Conservation (phyloP, 2,329 filamentous ascomycete species). For the Penicillium thymicola region DNA sequence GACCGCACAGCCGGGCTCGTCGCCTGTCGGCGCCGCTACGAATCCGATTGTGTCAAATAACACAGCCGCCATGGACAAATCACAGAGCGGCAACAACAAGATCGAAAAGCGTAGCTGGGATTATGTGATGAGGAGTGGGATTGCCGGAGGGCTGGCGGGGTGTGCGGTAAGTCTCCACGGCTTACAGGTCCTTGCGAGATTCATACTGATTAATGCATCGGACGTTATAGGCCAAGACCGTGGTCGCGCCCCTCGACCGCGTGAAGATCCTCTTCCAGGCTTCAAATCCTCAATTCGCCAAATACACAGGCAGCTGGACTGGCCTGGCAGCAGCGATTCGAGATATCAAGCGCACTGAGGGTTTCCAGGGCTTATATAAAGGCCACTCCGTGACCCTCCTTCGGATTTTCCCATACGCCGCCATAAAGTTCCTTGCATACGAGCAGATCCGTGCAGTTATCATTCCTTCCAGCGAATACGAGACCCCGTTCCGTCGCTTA, state of each 20-base stretch:
- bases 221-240: conserved; percentile 73
- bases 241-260: conserved; percentile 91
- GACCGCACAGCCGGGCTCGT: conserved; percentile 24
- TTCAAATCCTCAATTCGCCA: conserved; percentile 87
- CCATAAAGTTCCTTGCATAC: conserved; percentile 96
- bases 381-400: conserved; percentile 92
- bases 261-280: conserved; percentile 99
- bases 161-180: conserved; percentile 67
- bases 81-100: conserved; percentile 35
- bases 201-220: conserved; percentile 9
- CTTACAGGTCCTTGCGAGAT: neutral
- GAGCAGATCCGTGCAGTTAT: conserved; percentile 84
- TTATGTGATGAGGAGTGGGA: conserved; percentile 76
- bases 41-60: conserved; percentile 15
- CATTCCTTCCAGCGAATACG: conserved; percentile 68
- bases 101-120: conserved; percentile 69
- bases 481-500: conserved; percentile 71
- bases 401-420: conserved; percentile 94
- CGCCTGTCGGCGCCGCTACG: conserved; percentile 19
- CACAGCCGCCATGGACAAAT: conserved; percentile 9
- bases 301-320: conserved; percentile 85
- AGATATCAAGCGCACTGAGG: conserved; percentile 76
- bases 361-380: conserved; percentile 74
- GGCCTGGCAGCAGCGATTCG: conserved; percentile 78
- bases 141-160: conserved; percentile 86